Base-by-base conservation (phyloP, 441 rosid genomes). In the Eruca vesicaria region DNA sequence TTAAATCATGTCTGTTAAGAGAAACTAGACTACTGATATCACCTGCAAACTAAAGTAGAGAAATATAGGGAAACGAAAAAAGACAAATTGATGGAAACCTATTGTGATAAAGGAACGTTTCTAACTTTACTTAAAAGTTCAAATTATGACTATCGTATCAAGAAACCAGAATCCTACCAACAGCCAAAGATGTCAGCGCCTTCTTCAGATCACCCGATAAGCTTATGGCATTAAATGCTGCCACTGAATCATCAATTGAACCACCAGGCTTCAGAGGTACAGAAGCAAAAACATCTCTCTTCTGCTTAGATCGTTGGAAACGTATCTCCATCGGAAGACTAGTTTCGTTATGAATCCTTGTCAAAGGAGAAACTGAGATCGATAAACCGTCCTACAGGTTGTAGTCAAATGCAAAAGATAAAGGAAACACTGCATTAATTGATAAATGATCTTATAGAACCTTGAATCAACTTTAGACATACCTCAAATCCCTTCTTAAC, bases 271-370 rank as follows among this genome's bases (percentile, higher is more conserved):
- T 89, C 76, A 96, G 84, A 66, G 83, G 73, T 76, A 89, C 79
- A 73, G 80, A 83, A 43, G 88, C 94, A 84, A 80, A 88, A 41
- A 78, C 89, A 81, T 84, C 86, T 75, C 80, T 85, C 72, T 77
- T 78, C 78, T 84, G 85, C 74, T 87, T 85, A 64, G 92, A 87
- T 73, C 97, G 81, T 79, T 84, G 94, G 83, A 96, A 91, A 64
- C 88, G 90, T 68, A 96, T 85, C 84, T 89, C 96, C 87, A 91
- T 77, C 36, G 96, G 79, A 75, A 93, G 85, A 68, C 85, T 79
- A 75, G 99, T 96, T 78, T 84, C 98, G 77, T 96, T 96, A 80
- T 86, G 88, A 76, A 96, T 89, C 81, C 90, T 91, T 82, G 82
- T 84, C 80, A 91, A 85, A 77, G 99, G 98, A 82, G 98, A 93